Conservation (phyloP, 169 alveolate species). For the Cryptosporidium baileyi region DNA sequence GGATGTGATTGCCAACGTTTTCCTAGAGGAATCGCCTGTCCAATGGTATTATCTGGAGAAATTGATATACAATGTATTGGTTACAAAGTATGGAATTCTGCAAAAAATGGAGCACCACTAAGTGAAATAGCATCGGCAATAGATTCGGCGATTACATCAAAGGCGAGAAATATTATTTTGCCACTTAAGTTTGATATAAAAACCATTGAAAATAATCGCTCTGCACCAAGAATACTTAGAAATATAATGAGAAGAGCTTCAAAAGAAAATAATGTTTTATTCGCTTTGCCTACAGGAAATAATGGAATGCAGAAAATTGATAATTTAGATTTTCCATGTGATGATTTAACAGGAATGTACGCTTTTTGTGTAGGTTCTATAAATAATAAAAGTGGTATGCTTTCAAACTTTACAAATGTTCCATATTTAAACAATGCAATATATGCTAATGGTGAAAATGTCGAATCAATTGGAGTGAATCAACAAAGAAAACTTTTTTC, state of each 20-base stretch:
- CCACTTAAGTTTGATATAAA: slow-evolving; percentile 27
- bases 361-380: slow-evolving; percentile 70
- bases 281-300: slow-evolving; percentile 67
- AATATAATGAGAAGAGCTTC: slow-evolving; percentile 67
- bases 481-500: slow-evolving; percentile 54
- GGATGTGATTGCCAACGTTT: slow-evolving; percentile 61
- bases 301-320: slow-evolving; percentile 31
- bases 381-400: slow-evolving; percentile 32
- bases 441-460: slow-evolving; percentile 54
- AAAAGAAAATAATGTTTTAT: slow-evolving; percentile 35
- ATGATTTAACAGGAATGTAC: slow-evolving; percentile 67
- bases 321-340: slow-evolving; percentile 62
- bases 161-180: slow-evolving; percentile 35
- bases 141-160: slow-evolving; percentile 46
- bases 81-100: slow-evolving; percentile 55
- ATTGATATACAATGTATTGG: slow-evolving; percentile 57
- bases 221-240: slow-evolving; percentile 62
- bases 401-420: slow-evolving; percentile 19
- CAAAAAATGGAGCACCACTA: slow-evolving; percentile 58
- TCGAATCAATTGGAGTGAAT: slow-evolving; percentile 56
- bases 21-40: slow-evolving; percentile 63
- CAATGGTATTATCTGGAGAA: slow-evolving; percentile 66
- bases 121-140: slow-evolving; percentile 64
- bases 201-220: slow-evolving; percentile 47
- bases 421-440: slow-evolving; percentile 39